Base-by-base conservation (phyloP, 495 filamentous ascomycete species). In the Hypoxylon cercidicola region DNA sequence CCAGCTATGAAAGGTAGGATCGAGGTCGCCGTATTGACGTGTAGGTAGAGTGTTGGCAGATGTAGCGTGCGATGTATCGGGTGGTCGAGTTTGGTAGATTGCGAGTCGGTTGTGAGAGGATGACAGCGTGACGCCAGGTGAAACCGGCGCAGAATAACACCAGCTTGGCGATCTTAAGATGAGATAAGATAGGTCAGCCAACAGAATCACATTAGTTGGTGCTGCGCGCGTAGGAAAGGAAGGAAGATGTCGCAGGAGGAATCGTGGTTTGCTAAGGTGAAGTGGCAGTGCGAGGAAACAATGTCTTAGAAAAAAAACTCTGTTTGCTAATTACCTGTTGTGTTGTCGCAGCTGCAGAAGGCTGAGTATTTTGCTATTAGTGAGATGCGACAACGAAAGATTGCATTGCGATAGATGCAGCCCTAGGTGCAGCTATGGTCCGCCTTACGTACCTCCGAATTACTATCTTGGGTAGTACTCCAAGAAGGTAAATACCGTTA, bases 311-410 rank as follows among this genome's bases (percentile, higher is more conserved):
- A 55, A 68, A 9, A 12, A 48, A 59, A 44, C 53, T 34, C 43
- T 62, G 59, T 68, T 68, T 68, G 64, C 59, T n/a, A 66, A 23
- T 55, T 60, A 49, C 43, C 54, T 68, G 57, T 21, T 49, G 9
- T n/a, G 35, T 55, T 6, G 40, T 40, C 43, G 15, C 16, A 34
- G 44, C 43, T 49, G 43, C 32, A 55, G 43, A 61, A 68, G 64
- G 55, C 54, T 58, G 61, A 50, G 57, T 59, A 43, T 58, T 63
- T 62, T 59, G n/a, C 32, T n/a, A 28, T 21, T 28, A 15, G 39
- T 59, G 35, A 62, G 54, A 62, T 67, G 58, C 64, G 64, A 65
- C 51, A 34, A 66, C 39, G 50, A 62, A 62, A 53, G 54, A 58
- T 59, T 62, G 64, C 63, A 7, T 28, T 28, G 25, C 25, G 25